Evolutionary conservation across 2,329 filamentous ascomycete genomes (phyloP).

Genomic region (Penicillium janthinellum): DNA sequence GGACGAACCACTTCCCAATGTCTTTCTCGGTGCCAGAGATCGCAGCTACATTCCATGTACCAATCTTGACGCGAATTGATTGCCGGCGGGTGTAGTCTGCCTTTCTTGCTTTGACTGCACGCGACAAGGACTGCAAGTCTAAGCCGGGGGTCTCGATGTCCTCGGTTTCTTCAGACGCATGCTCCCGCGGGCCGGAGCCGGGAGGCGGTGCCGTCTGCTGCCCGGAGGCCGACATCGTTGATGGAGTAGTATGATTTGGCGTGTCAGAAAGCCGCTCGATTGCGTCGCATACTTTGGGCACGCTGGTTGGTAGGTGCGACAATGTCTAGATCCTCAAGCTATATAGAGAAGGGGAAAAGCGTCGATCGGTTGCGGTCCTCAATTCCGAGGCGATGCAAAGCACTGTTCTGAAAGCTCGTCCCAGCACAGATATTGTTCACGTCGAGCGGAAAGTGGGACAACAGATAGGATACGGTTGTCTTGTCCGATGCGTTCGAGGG

Average conservation of each 20-base stretch:
- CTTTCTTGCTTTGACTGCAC: slow-evolving; percentile 69
- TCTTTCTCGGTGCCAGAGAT: slow-evolving; percentile 85
- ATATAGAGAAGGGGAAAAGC: slow-evolving; percentile 6
- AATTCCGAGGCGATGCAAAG: slow-evolving; percentile 6
- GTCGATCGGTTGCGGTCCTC: slow-evolving; percentile 8
- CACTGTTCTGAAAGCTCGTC: not conserved
- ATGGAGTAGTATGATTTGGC: not conserved
- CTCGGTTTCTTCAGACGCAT: slow-evolving; percentile 20
- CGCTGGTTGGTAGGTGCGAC: not conserved
- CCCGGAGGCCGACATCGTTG: slow-evolving; percentile 1
- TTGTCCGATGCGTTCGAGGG: slow-evolving; percentile 13
- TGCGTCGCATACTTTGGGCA: not conserved
- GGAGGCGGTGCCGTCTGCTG: slow-evolving; percentile 11
- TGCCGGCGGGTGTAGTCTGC: slow-evolving; percentile 77
- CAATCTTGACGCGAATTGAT: slow-evolving; percentile 81
- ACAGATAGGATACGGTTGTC: not conserved
- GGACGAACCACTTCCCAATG: slow-evolving; percentile 83
- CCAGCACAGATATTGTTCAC: not conserved
- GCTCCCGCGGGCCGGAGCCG: slow-evolving; percentile 16
- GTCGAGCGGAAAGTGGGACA: not conserved
- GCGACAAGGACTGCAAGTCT: slow-evolving; percentile 51
- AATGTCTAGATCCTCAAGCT: slow-evolving; percentile 4
- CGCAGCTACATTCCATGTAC: slow-evolving; percentile 92
- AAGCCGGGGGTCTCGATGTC: slow-evolving; percentile 22
- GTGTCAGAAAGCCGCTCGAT: not conserved